These are phyloP conservation scores for Kandelia obovata DNA, from an alignment of 345 rosid genomes.

Conservation along the genomic window DNA sequence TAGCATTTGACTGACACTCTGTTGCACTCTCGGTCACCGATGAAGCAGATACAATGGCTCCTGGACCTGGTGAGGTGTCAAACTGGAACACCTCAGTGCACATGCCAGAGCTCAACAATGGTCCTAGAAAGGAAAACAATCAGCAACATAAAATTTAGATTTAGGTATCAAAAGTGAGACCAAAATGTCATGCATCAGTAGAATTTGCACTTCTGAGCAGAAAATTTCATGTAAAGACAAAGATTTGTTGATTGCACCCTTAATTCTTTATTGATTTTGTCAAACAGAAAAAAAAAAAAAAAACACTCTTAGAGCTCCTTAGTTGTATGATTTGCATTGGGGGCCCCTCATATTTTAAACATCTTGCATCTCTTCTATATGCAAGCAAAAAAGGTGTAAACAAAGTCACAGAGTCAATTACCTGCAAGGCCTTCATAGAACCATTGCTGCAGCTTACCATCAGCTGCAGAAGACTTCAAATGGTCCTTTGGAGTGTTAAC, in stretches of 20 bases:
- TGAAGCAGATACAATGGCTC: conserved; percentile 73
- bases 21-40: conserved; percentile 51
- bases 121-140: conserved; percentile 43
- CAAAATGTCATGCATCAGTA: no score
- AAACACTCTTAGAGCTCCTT: no score
- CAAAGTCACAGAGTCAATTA: conserved; percentile 25
- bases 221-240: no score
- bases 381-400: not conserved
- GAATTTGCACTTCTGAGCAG: no score
- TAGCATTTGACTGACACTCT: conserved; percentile 37
- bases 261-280: no score
- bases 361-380: not conserved
- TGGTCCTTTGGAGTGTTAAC: conserved; percentile 63
- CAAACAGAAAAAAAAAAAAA: no score
- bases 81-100: conserved; percentile 96
- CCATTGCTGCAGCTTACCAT: conserved; percentile 96
- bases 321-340: no score
- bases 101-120: conserved; percentile 90
- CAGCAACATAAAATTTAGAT: no score
- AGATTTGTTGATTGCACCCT: no score
- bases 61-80: conserved; percentile 59
- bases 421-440: conserved; percentile 97
- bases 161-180: no score
- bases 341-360: no score
- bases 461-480: conserved; percentile 58